Conservation (phyloP, 352 stramenopile genomes). For the Globisporangium nagaii region DNA sequence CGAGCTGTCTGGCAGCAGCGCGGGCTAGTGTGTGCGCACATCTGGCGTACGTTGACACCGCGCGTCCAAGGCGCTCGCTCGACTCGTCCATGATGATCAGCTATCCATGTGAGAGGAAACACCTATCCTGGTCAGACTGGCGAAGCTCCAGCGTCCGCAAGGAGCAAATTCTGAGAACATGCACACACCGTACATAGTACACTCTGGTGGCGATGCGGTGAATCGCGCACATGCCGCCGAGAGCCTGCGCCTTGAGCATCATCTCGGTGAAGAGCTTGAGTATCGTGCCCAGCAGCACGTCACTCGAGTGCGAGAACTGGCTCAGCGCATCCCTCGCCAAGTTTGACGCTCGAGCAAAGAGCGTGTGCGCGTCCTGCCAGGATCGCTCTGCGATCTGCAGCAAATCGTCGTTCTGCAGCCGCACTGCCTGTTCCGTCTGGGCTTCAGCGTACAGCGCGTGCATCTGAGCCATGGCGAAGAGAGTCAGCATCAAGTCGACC, state of each 20-base stretch:
- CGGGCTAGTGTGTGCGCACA: slow-evolving; percentile 24
- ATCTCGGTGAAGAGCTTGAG: slow-evolving; percentile 12
- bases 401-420: slow-evolving; percentile 1
- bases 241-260: neutral
- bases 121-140: neutral
- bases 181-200: slow-evolving; percentile 6
- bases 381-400: slow-evolving; percentile 26
- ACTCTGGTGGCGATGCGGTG: slow-evolving; percentile 20
- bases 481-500: slow-evolving; percentile 30
- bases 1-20: slow-evolving; percentile 5
- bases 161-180: too few species aligned
- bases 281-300: neutral
- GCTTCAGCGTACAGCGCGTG: slow-evolving; percentile 24
- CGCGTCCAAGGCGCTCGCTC: slow-evolving; percentile 26
- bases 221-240: slow-evolving; percentile 19
- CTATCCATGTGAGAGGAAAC: slow-evolving; percentile 12
- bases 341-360: slow-evolving; percentile 16
- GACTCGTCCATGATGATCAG: slow-evolving; percentile 33
- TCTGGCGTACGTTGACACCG: slow-evolving; percentile 29
- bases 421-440: slow-evolving; percentile 14
- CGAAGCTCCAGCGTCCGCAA: neutral
- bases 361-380: slow-evolving; percentile 21
- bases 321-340: slow-evolving; percentile 3
- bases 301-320: neutral
- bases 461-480: slow-evolving; percentile 33